Percentiles rank a stretch among this genome's conserved stretches.
Evolutionary conservation across 176 grass and related monocot species (phyloP).

Genomic region (Zea luxurians): DNA sequence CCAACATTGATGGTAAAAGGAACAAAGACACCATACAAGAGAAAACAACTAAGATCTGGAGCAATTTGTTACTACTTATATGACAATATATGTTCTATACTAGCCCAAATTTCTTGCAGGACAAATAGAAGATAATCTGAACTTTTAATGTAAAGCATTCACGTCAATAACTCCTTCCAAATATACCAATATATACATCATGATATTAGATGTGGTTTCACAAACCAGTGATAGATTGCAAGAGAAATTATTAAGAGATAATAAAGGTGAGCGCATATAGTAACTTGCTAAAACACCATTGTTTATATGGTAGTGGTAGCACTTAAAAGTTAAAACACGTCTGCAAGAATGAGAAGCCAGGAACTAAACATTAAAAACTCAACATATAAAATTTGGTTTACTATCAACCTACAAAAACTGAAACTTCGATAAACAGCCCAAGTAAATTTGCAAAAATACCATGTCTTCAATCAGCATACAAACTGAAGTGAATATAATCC

Average conservation of each 20-base stretch:
- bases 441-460: background rate
- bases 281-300: constrained; percentile 26
- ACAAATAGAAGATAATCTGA: constrained; percentile 15
- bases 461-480: constrained; percentile 22
- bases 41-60: constrained; percentile 24
- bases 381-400: background rate
- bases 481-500: constrained; percentile 19
- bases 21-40: constrained; percentile 17
- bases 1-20: constrained; percentile 14
- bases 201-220: constrained; percentile 8
- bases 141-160: constrained; percentile 21
- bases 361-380: constrained; percentile 24
- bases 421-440: constrained; percentile 6
- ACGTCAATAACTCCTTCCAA: background rate
- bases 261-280: background rate
- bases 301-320: constrained; percentile 1
- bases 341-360: constrained; percentile 17
- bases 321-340: background rate
- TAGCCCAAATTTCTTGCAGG: background rate
- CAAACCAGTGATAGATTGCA: background rate
- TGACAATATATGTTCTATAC: constrained; percentile 3
- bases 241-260: background rate
- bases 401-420: constrained; percentile 2
- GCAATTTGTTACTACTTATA: constrained; percentile 3
- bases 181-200: constrained; percentile 21